Base-by-base conservation (phyloP, 208 protist species). In the Willaertia magna region DNA sequence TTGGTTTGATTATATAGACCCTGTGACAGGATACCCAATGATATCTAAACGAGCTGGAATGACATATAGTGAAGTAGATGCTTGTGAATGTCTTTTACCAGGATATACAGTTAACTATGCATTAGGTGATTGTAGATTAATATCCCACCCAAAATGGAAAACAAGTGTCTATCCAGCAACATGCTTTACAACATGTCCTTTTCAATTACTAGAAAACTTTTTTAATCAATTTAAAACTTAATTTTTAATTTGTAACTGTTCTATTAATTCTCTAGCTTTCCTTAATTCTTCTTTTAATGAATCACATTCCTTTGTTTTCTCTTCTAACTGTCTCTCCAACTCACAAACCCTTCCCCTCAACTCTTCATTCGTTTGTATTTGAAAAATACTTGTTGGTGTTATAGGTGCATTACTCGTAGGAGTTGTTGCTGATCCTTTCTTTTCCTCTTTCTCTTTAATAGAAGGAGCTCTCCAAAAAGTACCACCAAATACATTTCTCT, bases 41-140 rank as follows among this genome's bases (percentile, higher is more conserved):
- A 26, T 40, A 30, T 51, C 76, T 0, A 18, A 26, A 39, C 26
- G 44, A 40, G 76, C 43, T 44, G 76, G 76, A 42, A 47, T 47
- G 40, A 16, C 26, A 0, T 81, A 51, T n/a, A 81, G 76, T 81
- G 76, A 81, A 51, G 76, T 81, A 4, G 76, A 81, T 81, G 76
- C n/a, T 20, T 81, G 76, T 81, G 76, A 81, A 81, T 11, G n/a
- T 2, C 16, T 81, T 30, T 81, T 81, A 78, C 26, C 26, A 18
- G 51, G 76, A 30, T 81, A 81, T 34, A 81, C 20, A n/a, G 44
- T 81, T 47, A 43, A 81, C 11, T 40, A 34, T 30, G 26, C 30
- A 51, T 26, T 26, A 34, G n/a, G 26, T 52, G 30, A 26, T 18
- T 81, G 76, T 39, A 12, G 76, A 47, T 6, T 81, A 2, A 30